phyloP scores from a whole-genome alignment of 352 stramenopile species.

The Globisporangium paddicum region DNA sequence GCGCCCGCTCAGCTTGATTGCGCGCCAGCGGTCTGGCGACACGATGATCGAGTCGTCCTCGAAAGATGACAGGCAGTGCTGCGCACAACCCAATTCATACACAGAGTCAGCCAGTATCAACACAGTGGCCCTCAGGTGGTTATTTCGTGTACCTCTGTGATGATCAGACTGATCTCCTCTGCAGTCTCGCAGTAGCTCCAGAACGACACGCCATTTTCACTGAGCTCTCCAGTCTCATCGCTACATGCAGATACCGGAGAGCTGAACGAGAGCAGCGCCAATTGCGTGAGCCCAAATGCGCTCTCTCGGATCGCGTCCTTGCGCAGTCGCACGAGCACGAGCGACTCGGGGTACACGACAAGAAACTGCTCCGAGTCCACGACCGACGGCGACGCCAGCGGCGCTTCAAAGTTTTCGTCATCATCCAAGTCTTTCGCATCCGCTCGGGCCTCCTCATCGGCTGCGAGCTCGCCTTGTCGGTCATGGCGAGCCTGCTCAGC shows the following conservation, averaged over 20 bases:
- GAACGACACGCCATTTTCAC: conserved; percentile 39
- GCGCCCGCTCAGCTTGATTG: conserved; percentile 79
- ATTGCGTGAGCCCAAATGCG: conserved; percentile 74
- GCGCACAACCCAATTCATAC: too few species aligned
- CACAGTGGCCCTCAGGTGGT: too few species aligned
- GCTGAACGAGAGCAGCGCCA: conserved; percentile 53
- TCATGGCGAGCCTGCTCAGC: conserved; percentile 23
- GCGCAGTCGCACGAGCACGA: conserved; percentile 71
- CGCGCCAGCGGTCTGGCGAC: conserved; percentile 79
- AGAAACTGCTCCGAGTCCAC: conserved; percentile 75
- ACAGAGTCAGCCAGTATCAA: too few species aligned
- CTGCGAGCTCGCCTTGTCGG: neutral
- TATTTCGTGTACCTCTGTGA: conserved; percentile 68
- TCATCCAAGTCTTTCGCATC: too few species aligned
- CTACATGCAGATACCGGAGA: neutral
- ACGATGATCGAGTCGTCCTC: conserved; percentile 70
- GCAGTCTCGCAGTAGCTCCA: conserved; percentile 85
- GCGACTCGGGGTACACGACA: conserved; percentile 69
- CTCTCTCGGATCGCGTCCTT: conserved; percentile 71
- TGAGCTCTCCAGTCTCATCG: neutral
- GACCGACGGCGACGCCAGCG: conserved; percentile 16
- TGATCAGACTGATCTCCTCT: conserved; percentile 80
- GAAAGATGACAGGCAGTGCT: conserved; percentile 62
- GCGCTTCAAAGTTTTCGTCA: neutral
- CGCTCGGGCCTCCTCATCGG: neutral